Percentiles rank a stretch among this genome's conserved stretches.
These are phyloP conservation scores for Heterobasidion parviporum DNA, from an alignment of 1,284 basidiomycete species.

Conservation along the genomic window DNA sequence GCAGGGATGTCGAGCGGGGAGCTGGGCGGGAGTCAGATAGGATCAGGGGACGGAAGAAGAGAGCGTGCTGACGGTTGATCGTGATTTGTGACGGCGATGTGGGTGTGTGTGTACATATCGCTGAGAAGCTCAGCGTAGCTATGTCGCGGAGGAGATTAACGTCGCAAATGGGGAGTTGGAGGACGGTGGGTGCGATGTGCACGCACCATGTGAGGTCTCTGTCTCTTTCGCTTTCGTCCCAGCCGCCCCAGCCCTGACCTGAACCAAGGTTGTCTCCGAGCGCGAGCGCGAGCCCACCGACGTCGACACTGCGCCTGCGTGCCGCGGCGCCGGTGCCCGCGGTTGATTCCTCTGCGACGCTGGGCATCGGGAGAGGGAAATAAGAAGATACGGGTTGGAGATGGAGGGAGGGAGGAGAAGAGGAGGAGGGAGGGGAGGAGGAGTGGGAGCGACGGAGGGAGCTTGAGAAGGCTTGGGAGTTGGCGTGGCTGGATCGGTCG, in stretches of 20 bases:
- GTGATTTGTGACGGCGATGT: constrained; percentile 50
- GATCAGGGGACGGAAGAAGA: not conserved
- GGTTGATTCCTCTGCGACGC: not conserved
- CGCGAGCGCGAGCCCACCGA: constrained; percentile 76
- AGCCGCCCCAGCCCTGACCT: constrained; percentile 70
- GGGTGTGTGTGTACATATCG: constrained; percentile 76
- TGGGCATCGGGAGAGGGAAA: not conserved
- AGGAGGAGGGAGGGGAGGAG: not conserved
- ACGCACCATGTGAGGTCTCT: constrained; percentile 53
- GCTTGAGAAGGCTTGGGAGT: not conserved
- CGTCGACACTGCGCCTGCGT: constrained; percentile 66
- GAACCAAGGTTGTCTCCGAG: constrained; percentile 48
- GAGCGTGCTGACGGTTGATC: constrained; percentile 15
- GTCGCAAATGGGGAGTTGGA: too few relatives aligned
- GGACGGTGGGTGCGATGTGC: not conserved
- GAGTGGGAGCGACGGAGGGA: not conserved
- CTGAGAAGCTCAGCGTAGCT: constrained; percentile 62
- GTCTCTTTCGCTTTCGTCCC: constrained; percentile 29
- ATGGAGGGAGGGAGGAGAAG: not conserved
- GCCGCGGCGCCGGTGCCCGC: too few relatives aligned
- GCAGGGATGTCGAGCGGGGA: constrained; percentile 22
- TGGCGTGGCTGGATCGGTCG: not conserved
- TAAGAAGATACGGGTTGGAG: not conserved
- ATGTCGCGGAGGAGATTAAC: not conserved
- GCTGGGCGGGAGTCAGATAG: constrained; percentile 13